phyloP scores from a whole-genome alignment of 2,329 filamentous ascomycete genomes.

The Septoria petroselini region DNA sequence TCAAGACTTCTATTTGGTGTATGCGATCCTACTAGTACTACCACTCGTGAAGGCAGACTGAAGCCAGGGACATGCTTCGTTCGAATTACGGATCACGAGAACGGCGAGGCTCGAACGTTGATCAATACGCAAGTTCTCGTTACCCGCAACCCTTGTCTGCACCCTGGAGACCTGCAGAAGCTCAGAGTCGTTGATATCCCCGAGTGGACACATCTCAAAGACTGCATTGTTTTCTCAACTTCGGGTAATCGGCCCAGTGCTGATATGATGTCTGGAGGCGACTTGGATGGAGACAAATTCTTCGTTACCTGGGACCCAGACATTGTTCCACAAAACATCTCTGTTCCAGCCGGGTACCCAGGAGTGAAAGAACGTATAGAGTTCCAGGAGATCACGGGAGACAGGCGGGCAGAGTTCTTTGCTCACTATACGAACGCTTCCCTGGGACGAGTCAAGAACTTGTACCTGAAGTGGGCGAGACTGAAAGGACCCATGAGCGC shows the following conservation, averaged over 20 bases:
- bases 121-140: too few relatives aligned
- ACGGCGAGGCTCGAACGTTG: too few relatives aligned
- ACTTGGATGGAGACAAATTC: constrained; percentile 15
- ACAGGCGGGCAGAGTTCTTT: constrained; percentile 13
- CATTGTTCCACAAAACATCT: constrained; percentile 11
- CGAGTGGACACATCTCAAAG: too few relatives aligned
- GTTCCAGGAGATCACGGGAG: constrained; percentile 10
- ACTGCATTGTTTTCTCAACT: constrained; percentile 13
- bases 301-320: constrained; percentile 17
- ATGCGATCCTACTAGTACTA: too few relatives aligned
- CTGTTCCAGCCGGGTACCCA: constrained; percentile 11
- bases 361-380: constrained; percentile 9
- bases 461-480: constrained; percentile 15
- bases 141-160: too few relatives aligned
- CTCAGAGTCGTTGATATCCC: too few relatives aligned
- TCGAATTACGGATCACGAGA: too few relatives aligned
- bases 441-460: constrained; percentile 12
- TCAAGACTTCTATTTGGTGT: too few relatives aligned
- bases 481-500: constrained; percentile 10
- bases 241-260: constrained; percentile 13
- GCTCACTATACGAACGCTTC: constrained; percentile 10
- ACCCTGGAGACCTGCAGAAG: too few relatives aligned
- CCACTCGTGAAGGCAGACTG: too few relatives aligned
- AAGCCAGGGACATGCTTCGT: too few relatives aligned
- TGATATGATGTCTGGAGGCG: constrained; percentile 18